Evolutionary conservation across 257 asterid genomes (phyloP).

Genomic region (Salvia rosmarinus): DNA sequence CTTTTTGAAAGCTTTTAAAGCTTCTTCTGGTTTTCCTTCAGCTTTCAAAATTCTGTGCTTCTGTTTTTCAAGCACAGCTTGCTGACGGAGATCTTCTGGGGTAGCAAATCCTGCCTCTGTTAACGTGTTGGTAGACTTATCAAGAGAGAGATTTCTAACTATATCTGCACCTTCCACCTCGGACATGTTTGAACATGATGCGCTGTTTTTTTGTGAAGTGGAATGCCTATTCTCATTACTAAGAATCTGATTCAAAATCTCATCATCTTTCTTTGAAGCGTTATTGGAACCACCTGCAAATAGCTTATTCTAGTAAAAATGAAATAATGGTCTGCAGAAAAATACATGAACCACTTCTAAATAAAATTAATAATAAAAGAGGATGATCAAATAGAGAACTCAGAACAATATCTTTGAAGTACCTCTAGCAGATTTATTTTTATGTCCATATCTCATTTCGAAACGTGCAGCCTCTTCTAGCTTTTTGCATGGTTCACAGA

Average conservation of each 20-base stretch:
- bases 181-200: slow-evolving; percentile 54
- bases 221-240: slow-evolving; percentile 48
- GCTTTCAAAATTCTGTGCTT: slow-evolving; percentile 71
- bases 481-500: slow-evolving; percentile 91
- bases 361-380: no score
- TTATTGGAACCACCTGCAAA: slow-evolving; percentile 70
- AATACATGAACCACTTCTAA: no score
- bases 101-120: slow-evolving; percentile 53
- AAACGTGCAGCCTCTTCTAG: slow-evolving; percentile 93
- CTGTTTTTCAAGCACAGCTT: slow-evolving; percentile 80
- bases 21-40: slow-evolving; percentile 94
- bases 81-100: slow-evolving; percentile 90
- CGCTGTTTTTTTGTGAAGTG: slow-evolving; percentile 41
- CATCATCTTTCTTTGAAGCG: slow-evolving; percentile 62
- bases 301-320: slow-evolving; percentile 18
- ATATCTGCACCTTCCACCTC: slow-evolving; percentile 49
- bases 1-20: slow-evolving; percentile 76
- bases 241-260: slow-evolving; percentile 54
- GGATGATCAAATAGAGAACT: no score
- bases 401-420: slow-evolving; percentile 23
- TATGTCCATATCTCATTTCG: slow-evolving; percentile 83
- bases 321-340: slow-evolving; percentile 10
- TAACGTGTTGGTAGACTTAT: slow-evolving; percentile 39
- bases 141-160: slow-evolving; percentile 41
- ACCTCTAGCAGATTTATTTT: slow-evolving; percentile 72